A percentile compares a stretch with the other conserved stretches of the same genome.
phyloP scores from a whole-genome alignment of 2,329 filamentous ascomycete genomes.

The Diplodia mutila region DNA sequence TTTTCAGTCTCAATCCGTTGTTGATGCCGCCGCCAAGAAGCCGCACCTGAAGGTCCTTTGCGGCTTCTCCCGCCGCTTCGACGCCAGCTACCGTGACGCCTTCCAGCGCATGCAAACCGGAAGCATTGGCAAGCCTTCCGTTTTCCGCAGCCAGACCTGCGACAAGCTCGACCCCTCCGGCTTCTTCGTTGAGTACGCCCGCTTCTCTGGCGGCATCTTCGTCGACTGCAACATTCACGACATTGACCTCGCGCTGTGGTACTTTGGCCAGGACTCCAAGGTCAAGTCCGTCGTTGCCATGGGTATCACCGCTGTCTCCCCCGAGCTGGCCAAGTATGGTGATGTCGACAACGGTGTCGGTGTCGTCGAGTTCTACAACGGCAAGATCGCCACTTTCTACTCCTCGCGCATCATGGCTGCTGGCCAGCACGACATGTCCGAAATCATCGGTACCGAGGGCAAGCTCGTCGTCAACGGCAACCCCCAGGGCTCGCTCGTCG shows the following conservation, averaged over 20 bases:
- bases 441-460: conserved; percentile 68
- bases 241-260: conserved; percentile 68
- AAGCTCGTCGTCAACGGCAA: conserved; percentile 66
- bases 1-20: conserved; percentile 61
- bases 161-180: conserved; percentile 67
- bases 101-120: conserved; percentile 57
- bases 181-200: conserved; percentile 70
- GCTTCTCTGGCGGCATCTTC: conserved; percentile 69
- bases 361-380: conserved; percentile 67
- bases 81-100: conserved; percentile 66
- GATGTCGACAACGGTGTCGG: conserved; percentile 67
- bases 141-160: conserved; percentile 69
- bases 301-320: conserved; percentile 63
- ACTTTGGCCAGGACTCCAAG: conserved; percentile 59
- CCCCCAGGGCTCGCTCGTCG: conserved; percentile 59
- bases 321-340: conserved; percentile 59
- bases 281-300: conserved; percentile 61
- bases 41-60: conserved; percentile 69
- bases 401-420: conserved; percentile 68
- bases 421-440: conserved; percentile 68
- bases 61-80: conserved; percentile 69
- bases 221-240: conserved; percentile 74
- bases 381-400: conserved; percentile 68
- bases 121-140: conserved; percentile 61
- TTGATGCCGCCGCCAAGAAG: conserved; percentile 59